phyloP scores from a whole-genome alignment of 2,329 filamentous ascomycete genomes.

The Chrysoporthe cubensis region DNA sequence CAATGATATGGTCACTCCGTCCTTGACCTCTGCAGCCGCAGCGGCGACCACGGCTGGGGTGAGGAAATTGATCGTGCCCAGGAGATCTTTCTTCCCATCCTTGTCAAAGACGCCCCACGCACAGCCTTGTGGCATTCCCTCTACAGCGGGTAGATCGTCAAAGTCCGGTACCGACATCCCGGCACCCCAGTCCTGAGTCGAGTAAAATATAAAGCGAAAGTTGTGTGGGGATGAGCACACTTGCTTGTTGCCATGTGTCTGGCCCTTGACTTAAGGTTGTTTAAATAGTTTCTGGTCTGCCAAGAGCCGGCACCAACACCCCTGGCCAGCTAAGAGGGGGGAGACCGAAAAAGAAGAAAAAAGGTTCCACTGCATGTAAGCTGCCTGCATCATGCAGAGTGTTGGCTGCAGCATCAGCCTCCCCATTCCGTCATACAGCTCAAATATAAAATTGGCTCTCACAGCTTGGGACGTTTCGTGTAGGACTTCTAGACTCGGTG shows the following conservation, averaged over 20 bases:
- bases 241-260: background rate
- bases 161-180: conserved; percentile 26
- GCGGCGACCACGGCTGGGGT: conserved; percentile 49
- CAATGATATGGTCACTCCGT: conserved; percentile 56
- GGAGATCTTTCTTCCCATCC: conserved; percentile 51
- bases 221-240: background rate
- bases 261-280: background rate
- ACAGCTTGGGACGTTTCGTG: too few species aligned
- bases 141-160: conserved; percentile 31
- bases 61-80: conserved; percentile 58
- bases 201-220: background rate
- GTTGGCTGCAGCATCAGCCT: background rate
- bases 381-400: background rate
- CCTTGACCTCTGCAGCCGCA: conserved; percentile 47
- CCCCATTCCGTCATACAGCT: too few species aligned
- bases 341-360: too few species aligned
- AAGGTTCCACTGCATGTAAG: background rate
- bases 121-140: conserved; percentile 32
- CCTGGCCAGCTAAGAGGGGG: too few species aligned
- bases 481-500: too few species aligned
- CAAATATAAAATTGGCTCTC: too few species aligned
- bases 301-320: background rate
- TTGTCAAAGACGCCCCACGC: conserved; percentile 57
- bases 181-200: background rate
- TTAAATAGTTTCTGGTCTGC: background rate